Evolutionary conservation across 73 alveolate species (phyloP).

Genomic region (Breviolum minutum): DNA sequence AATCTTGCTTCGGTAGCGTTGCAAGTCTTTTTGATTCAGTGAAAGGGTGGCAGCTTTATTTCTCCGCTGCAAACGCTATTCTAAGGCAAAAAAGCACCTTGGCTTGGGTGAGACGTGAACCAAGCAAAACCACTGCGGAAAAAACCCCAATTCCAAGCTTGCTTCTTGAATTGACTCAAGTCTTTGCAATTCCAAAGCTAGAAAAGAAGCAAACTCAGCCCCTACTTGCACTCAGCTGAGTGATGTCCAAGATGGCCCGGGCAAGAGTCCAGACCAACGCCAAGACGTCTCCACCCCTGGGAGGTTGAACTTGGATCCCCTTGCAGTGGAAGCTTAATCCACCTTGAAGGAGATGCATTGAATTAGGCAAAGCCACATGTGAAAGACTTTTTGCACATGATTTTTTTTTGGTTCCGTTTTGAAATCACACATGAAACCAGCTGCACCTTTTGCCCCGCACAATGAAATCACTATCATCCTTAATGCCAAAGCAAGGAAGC

Average conservation of each 20-base stretch:
- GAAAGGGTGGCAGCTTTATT: too few relatives aligned
- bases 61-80: neutral
- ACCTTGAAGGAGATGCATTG: neutral
- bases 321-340: neutral
- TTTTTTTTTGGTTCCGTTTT: too few relatives aligned
- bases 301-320: neutral
- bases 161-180: neutral
- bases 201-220: neutral
- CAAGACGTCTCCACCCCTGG: conserved; percentile 19
- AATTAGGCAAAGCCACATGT: neutral
- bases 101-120: conserved; percentile 18
- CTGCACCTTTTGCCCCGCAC: neutral
- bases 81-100: neutral
- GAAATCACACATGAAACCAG: too few relatives aligned
- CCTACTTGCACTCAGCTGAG: neutral
- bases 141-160: neutral
- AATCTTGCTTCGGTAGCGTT: too few relatives aligned
- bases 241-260: neutral
- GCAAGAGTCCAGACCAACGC: neutral
- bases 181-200: too few relatives aligned
- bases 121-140: neutral
- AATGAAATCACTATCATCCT: neutral
- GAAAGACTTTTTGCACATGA: too few relatives aligned
- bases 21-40: too few relatives aligned
- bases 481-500: too few relatives aligned